A percentile compares a stretch with the other conserved stretches of the same genome.
These are phyloP conservation scores for Cladosporium sp. DNA, from an alignment of 2,329 filamentous ascomycete genomes.

Conservation along the genomic window DNA sequence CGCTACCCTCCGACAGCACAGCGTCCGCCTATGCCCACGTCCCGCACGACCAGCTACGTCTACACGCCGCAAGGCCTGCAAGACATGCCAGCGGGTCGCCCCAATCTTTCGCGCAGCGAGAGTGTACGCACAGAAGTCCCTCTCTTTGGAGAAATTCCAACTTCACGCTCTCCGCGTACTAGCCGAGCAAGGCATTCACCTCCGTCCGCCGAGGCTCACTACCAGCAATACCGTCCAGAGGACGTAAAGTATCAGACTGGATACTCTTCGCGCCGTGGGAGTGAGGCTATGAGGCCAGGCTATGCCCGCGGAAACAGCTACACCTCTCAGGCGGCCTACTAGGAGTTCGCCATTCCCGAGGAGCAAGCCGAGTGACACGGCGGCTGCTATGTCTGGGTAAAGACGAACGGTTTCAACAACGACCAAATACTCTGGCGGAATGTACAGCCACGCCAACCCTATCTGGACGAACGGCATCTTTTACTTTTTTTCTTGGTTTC, in stretches of 20 bases:
- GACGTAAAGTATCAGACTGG: slow-evolving; percentile 38
- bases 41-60: slow-evolving; percentile 32
- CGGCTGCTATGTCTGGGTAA: not conserved
- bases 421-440: not conserved
- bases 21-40: slow-evolving; percentile 23
- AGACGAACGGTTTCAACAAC: slow-evolving; percentile 1
- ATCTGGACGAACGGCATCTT: not conserved
- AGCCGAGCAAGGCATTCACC: slow-evolving; percentile 33
- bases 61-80: slow-evolving; percentile 29
- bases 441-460: slow-evolving; percentile 1
- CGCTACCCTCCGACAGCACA: slow-evolving; percentile 24
- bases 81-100: slow-evolving; percentile 21
- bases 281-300: slow-evolving; percentile 22
- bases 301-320: slow-evolving; percentile 13
- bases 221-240: slow-evolving; percentile 37
- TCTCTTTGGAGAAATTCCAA: slow-evolving; percentile 18
- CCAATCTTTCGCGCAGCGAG: slow-evolving; percentile 22
- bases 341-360: not conserved
- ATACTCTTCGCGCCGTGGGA: slow-evolving; percentile 23
- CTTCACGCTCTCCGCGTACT: slow-evolving; percentile 14
- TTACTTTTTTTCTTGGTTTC: not conserved
- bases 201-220: slow-evolving; percentile 34
- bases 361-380: not conserved
- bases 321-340: slow-evolving; percentile 16
- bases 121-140: slow-evolving; percentile 14